Evolutionary conservation across 805 yeast genomes (phyloP), one percentile per base, ranked within the genome.

Genomic region (Clavispora carvajalis): DNA sequence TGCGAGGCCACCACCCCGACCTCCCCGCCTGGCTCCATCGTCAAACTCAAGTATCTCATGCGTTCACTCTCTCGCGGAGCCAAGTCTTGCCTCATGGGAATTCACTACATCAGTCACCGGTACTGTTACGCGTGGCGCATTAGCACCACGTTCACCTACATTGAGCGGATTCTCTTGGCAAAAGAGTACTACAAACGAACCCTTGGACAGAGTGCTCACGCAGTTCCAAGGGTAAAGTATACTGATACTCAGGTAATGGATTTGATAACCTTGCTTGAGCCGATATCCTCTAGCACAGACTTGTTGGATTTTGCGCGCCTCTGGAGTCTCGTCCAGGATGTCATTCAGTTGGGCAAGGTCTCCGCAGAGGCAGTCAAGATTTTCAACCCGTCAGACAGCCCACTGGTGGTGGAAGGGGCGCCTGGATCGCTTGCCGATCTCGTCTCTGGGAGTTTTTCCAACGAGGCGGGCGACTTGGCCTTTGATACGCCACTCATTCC

Each of bases 91-190:
- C 44, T 48, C 11, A 34, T 46, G 17, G 47, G 46, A 5, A 46
- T 50, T 15, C 37, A 47, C 22, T 38, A 41, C 19, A 22, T 52
- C 17, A 48, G 44, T 33, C 49, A 48, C 33, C 43, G 54, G 7
- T 46, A 50, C 39, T 50, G 52, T 37, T 50, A 44, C 23, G 52
- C 53, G 3, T 50, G 54, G 54, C 39, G 54, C 15, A 43, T 48
- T n/a, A 46, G 46, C 26, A 44, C 45, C 25, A 43, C 52, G n/a
- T 42, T 43, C 38, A 37, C 45, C 13, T 52, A 40, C 39, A 38
- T 49, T 11, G 26, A 47, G 24, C 38, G 46, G 22, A 33, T 38
- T 12, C 22, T 51, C 5, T 26, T 39, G 15, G 18, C 36, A n/a
- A 46, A 47, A 22, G 49, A 43, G 5, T 51, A 39, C 31, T 49